Evolutionary conservation across 2,329 filamentous ascomycete genomes (phyloP), one percentile per base, ranked within the genome.

Genomic region (Pyrenophora tritici-repentis): DNA sequence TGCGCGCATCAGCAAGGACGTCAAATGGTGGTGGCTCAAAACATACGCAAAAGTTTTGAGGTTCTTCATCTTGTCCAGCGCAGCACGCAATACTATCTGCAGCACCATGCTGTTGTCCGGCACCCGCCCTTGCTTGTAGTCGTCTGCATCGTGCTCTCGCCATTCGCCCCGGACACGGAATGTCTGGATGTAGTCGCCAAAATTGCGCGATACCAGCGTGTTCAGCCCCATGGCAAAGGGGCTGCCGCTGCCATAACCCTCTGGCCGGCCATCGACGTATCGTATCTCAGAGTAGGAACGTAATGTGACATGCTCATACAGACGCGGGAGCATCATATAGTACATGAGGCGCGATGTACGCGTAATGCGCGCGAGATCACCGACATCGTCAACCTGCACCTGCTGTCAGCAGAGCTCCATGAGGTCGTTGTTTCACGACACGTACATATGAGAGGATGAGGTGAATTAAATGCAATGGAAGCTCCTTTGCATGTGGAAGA

Each of bases 21-120:
- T 4, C 4, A 3, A n/a, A 26, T 9, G 16, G 3, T 10, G 14
- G 12, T n/a, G 26, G 24, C 18, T 9, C n/a, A 34, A 20, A 16
- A 66, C 73, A 17, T 71, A 79, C 76, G 70, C 77, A 62, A 86
- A 85, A 10, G 74, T 75, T 51, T 79, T 71, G 54, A 87, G 70
- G 40, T 78, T 78, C 13, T 72, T 73, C 82, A 84, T 86, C 66
- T 77, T 80, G 67, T 86, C 83, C 29, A 85, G 72, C 1, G 81
- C 83, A 2, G 82, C 82, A 50, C 84, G 79, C 42, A 85, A 74
- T 2, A 81, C 77, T 42, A 85, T 82, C 64, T 84, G 85, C 62
- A 86, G 72, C 76, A 87, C 78, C 82, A 86, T 86, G 32, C 78
- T 81, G 37, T 81, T 83, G 70, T 86, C 84, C n/a, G 84, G 82